Base-by-base conservation (phyloP, 345 rosid genomes). In the Lagerstroemia speciosa region DNA sequence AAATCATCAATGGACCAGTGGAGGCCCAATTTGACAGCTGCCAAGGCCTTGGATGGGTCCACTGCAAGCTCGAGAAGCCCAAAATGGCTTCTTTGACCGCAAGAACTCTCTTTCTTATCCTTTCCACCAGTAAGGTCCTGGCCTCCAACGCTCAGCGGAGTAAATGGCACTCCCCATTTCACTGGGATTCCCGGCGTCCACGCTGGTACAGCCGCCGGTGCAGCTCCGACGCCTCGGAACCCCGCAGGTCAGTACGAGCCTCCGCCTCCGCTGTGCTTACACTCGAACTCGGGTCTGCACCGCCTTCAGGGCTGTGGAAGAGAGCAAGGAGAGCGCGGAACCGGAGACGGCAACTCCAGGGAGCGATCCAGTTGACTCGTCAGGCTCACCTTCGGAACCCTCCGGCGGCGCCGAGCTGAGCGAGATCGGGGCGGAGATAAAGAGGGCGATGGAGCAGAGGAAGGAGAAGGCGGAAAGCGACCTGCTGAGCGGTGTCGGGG, bases 361-460 rank as follows among this genome's bases (percentile, higher is more conserved):
- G 27, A 69, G 65, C 17, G 43, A 29, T 33, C 27, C 68, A 12
- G 20, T 26, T 19, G 65, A 40, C 26, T 27, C 66, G 0, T 33
- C 63, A 15, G 64, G 63, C 53, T 66, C 62, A 30, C 22, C 53
- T 43, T 1, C 52, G 38, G 20, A 45, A 31, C 0, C 73, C 78
- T 29, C 60, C 77, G 12, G 73, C 66, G 33, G 19, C 15, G 81
- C 53, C 52, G 85, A 86, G 72, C 64, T 76, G 69, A 84, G 75
- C 69, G 86, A 77, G n/a, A 15, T 90, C 19, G 95, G 91, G 66
- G 80, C 74, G 50, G 90, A 89, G 84, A 91, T 89, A 67, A 89
- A 88, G 85, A 83, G 78, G 78, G 93, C 80, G 12, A 78, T 87
- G 88, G 74, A 82, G 88, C 78, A 84, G 80, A 87, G 89, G 69